Evolutionary conservation across 495 filamentous ascomycete genomes (phyloP).

Genomic region (Aspergillus bertholletiae): DNA sequence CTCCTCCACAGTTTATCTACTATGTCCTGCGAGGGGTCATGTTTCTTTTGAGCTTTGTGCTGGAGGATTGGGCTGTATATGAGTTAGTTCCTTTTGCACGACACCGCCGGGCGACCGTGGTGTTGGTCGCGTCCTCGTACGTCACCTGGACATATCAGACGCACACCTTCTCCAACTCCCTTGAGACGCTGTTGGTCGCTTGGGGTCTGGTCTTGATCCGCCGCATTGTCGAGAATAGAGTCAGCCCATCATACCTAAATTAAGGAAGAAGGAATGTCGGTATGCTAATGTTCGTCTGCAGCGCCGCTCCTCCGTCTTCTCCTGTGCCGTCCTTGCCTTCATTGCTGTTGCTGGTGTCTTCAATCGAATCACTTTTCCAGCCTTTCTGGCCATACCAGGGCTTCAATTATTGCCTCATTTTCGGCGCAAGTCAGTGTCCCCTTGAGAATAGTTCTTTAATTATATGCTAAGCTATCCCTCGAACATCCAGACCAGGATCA

Average conservation of each 20-base stretch:
- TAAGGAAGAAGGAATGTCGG: not conserved
- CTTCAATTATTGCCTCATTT: slow-evolving; percentile 83
- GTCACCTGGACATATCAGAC: slow-evolving; percentile 99
- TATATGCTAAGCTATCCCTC: slow-evolving; percentile 15
- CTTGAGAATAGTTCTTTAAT: not conserved
- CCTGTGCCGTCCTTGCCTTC: slow-evolving; percentile 72
- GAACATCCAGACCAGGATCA: slow-evolving; percentile 57
- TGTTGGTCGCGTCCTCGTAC: slow-evolving; percentile 89
- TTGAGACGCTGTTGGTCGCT: slow-evolving; percentile 86
- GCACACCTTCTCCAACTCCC: slow-evolving; percentile 96
- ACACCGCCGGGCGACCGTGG: slow-evolving; percentile 66
- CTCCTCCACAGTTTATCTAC: slow-evolving; percentile 74
- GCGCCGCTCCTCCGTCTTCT: slow-evolving; percentile 70
- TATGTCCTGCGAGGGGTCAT: slow-evolving; percentile 82
- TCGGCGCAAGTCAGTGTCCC: slow-evolving; percentile 60
- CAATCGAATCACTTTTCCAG: slow-evolving; percentile 95
- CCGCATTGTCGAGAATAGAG: slow-evolving; percentile 74
- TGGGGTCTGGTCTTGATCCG: slow-evolving; percentile 91
- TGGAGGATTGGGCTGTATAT: slow-evolving; percentile 96
- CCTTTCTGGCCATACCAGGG: slow-evolving; percentile 78
- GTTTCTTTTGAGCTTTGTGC: slow-evolving; percentile 90
- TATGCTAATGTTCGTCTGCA: slow-evolving; percentile 31
- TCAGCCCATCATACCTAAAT: slow-evolving; percentile 29
- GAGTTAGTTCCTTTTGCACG: slow-evolving; percentile 76
- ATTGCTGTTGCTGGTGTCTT: slow-evolving; percentile 83